A percentile compares a stretch with the other conserved stretches of the same genome.
These are phyloP conservation scores for Pseudopithomyces chartarum DNA, from an alignment of 2,329 filamentous ascomycete genomes.

Conservation along the genomic window DNA sequence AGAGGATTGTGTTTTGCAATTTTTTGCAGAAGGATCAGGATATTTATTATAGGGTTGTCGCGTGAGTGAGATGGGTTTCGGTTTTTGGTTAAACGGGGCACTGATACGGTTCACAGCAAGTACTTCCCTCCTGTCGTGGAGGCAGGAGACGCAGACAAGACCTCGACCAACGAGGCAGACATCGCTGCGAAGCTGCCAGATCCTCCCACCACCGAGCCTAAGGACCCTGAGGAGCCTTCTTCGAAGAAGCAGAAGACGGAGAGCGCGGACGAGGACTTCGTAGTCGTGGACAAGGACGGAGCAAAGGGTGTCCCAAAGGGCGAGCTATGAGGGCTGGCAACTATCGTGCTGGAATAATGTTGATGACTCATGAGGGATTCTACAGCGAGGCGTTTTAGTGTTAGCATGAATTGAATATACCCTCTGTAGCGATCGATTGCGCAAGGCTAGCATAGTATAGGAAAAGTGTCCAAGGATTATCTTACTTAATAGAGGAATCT, in stretches of 20 bases:
- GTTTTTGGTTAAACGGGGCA: neutral
- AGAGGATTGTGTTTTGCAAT: slow-evolving; percentile 82
- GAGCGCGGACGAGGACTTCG: slow-evolving; percentile 37
- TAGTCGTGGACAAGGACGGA: slow-evolving; percentile 35
- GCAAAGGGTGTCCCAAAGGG: slow-evolving; percentile 19
- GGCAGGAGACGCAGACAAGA: slow-evolving; percentile 23
- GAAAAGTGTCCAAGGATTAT: neutral
- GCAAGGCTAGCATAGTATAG: neutral
- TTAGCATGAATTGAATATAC: slow-evolving; percentile 1
- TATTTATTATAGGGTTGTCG: slow-evolving; percentile 72
- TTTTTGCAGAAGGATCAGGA: slow-evolving; percentile 78
- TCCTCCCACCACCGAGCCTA: slow-evolving; percentile 53
- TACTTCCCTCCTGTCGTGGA: slow-evolving; percentile 41
- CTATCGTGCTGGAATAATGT: neutral
- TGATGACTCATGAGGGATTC: neutral
- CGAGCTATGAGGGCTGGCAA: slow-evolving; percentile 5
- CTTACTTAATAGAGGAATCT: neutral
- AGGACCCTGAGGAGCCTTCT: slow-evolving; percentile 49
- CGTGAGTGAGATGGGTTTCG: slow-evolving; percentile 63
- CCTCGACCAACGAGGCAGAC: slow-evolving; percentile 32
- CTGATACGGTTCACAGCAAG: slow-evolving; percentile 25
- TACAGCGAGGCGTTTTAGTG: slow-evolving; percentile 2
- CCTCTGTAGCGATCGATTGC: neutral
- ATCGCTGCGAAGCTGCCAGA: slow-evolving; percentile 54
- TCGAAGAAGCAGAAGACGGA: slow-evolving; percentile 55